A percentile compares a stretch with the other conserved stretches of the same genome.
Conservation (phyloP, 1,284 basidiomycete species). For the Pterulicium gracile region DNA sequence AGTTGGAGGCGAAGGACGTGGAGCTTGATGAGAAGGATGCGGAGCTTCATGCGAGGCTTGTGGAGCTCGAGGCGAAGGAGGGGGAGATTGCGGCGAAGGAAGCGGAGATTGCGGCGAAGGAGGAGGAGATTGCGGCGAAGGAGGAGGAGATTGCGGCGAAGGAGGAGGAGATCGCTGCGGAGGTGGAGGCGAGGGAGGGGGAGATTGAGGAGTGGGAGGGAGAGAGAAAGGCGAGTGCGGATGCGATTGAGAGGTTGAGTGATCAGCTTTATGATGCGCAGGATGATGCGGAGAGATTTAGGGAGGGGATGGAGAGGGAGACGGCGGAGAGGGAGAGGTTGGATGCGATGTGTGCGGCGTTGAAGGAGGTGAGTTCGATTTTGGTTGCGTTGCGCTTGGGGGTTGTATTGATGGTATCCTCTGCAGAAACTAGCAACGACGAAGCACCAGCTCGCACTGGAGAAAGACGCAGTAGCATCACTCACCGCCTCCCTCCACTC, state of each 20-base stretch:
- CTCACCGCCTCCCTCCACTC: slow-evolving; percentile 48
- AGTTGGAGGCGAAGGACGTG: slow-evolving; percentile 35
- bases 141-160: slow-evolving; percentile 51
- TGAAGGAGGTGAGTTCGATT: slow-evolving; percentile 57
- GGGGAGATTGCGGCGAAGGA: neutral
- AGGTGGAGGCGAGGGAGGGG: slow-evolving; percentile 59
- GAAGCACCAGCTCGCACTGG: slow-evolving; percentile 54
- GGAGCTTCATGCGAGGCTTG: slow-evolving; percentile 40
- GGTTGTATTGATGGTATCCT: slow-evolving; percentile 5
- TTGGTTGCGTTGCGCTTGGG: neutral
- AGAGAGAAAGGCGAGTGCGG: slow-evolving; percentile 61
- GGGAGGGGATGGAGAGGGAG: slow-evolving; percentile 52
- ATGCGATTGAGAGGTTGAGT: slow-evolving; percentile 63
- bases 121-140: slow-evolving; percentile 58
- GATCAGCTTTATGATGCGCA: slow-evolving; percentile 46
- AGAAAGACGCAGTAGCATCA: slow-evolving; percentile 48
- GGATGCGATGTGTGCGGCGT: slow-evolving; percentile 56
- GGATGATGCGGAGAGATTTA: slow-evolving; percentile 44
- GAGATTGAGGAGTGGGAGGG: slow-evolving; percentile 39
- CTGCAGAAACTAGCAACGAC: slow-evolving; percentile 52
- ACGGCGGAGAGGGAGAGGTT: slow-evolving; percentile 61
- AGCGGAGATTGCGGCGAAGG: slow-evolving; percentile 29
- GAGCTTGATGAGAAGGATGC: slow-evolving; percentile 59
- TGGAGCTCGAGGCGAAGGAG: slow-evolving; percentile 19
- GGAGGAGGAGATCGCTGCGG: slow-evolving; percentile 47